phyloP scores from a whole-genome alignment of 1,284 basidiomycete species.

The Ustilago bromivora region DNA sequence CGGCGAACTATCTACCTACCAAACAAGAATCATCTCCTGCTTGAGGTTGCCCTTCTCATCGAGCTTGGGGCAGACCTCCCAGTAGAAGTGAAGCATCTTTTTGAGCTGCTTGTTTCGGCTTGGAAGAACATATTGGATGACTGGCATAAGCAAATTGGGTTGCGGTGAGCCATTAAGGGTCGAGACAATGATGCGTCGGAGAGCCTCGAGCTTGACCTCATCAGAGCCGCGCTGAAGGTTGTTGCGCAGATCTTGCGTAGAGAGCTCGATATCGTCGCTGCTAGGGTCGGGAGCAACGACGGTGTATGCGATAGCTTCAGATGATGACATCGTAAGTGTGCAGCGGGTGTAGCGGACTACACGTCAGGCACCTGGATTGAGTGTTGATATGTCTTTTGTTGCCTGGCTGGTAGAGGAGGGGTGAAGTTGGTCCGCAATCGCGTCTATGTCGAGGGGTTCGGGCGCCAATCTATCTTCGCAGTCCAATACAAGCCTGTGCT shows the following conservation, averaged over 20 bases:
- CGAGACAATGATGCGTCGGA: slow-evolving; percentile 92
- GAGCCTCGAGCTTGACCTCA: slow-evolving; percentile 95
- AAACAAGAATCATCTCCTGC: slow-evolving; percentile 99
- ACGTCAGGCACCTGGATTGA: not conserved
- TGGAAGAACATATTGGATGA: slow-evolving; percentile 97
- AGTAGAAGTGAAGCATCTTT: slow-evolving; percentile 97
- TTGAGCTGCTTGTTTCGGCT: slow-evolving; percentile 96
- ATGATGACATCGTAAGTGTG: slow-evolving; percentile 32
- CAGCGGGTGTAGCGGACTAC: slow-evolving; percentile 1
- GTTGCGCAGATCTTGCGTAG: slow-evolving; percentile 79
- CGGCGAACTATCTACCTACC: slow-evolving; percentile 75
- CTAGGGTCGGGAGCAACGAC: slow-evolving; percentile 53
- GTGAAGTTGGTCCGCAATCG: not conserved
- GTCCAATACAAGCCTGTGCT: not conserved
- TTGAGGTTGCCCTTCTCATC: slow-evolving; percentile 97
- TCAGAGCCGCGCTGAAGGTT: slow-evolving; percentile 95
- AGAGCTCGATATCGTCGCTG: slow-evolving; percentile 57
- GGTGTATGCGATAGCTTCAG: slow-evolving; percentile 55
- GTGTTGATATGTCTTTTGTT: not conserved
- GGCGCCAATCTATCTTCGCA: not conserved
- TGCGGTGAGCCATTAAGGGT: slow-evolving; percentile 94
- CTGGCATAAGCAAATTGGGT: slow-evolving; percentile 93
- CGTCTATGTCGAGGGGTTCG: not conserved
- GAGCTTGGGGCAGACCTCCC: slow-evolving; percentile 99
- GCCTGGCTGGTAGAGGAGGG: not conserved